Conservation (phyloP, 805 yeast genomes). For the Nakazawaea molendinolei region DNA sequence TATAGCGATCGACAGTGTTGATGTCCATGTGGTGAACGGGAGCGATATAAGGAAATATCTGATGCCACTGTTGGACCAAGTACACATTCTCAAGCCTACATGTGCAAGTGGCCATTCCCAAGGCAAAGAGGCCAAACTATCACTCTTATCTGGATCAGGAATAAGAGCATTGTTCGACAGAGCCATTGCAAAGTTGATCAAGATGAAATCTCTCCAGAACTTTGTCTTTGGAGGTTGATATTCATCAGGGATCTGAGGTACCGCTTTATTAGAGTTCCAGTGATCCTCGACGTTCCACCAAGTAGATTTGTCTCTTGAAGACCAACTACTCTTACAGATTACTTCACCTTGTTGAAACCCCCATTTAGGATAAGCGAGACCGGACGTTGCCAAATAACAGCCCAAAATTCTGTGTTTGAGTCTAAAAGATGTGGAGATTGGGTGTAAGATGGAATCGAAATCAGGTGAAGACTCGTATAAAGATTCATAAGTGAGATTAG, state of each 20-base stretch:
- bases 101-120: slow-evolving; percentile 80
- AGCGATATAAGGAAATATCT: slow-evolving; percentile 66
- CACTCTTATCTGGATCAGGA: slow-evolving; percentile 67
- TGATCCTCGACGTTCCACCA: slow-evolving; percentile 83
- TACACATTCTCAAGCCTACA: slow-evolving; percentile 70
- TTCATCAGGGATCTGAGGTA: slow-evolving; percentile 24
- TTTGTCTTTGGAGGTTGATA: slow-evolving; percentile 39
- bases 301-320: slow-evolving; percentile 51
- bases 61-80: slow-evolving; percentile 51
- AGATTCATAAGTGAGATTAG: slow-evolving; percentile 19
- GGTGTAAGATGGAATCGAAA: slow-evolving; percentile 54
- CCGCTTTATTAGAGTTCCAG: slow-evolving; percentile 38
- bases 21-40: slow-evolving; percentile 58
- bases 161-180: slow-evolving; percentile 77
- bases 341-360: slow-evolving; percentile 96
- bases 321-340: slow-evolving; percentile 51
- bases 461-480: slow-evolving; percentile 36
- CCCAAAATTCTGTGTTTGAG: slow-evolving; percentile 60
- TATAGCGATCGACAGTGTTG: slow-evolving; percentile 41
- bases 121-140: slow-evolving; percentile 64
- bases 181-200: slow-evolving; percentile 74
- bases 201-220: slow-evolving; percentile 64
- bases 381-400: slow-evolving; percentile 84
- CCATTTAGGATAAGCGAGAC: slow-evolving; percentile 84
- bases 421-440: slow-evolving; percentile 79